phyloP scores from a whole-genome alignment of 768 basidiomycete species.

The Phanerodontia chrysosporium region DNA sequence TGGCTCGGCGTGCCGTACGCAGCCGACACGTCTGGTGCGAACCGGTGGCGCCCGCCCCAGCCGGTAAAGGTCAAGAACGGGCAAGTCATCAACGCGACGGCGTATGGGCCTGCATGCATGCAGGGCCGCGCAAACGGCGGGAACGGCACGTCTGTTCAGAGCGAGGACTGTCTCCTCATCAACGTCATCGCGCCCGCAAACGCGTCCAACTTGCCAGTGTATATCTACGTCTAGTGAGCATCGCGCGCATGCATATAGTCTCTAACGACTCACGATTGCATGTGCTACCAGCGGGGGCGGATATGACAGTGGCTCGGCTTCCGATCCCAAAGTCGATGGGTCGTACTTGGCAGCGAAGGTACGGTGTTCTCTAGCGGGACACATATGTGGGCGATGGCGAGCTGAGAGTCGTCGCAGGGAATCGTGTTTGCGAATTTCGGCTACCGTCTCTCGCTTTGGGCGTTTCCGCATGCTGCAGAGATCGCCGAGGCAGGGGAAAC shows the following conservation, averaged over 20 bases:
- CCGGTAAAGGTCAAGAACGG: slow-evolving; percentile 8
- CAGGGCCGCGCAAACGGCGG: slow-evolving; percentile 19
- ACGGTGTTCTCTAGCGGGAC: neutral
- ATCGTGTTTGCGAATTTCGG: slow-evolving; percentile 24
- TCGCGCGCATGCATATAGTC: neutral
- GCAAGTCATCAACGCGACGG: slow-evolving; percentile 17
- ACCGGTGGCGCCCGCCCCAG: slow-evolving; percentile 23
- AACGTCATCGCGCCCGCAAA: slow-evolving; percentile 21
- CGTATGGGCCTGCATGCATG: slow-evolving; percentile 23
- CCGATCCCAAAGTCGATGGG: slow-evolving; percentile 23
- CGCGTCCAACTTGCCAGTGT: slow-evolving; percentile 19
- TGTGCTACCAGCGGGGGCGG: slow-evolving; percentile 17
- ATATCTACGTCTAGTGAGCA: slow-evolving; percentile 20
- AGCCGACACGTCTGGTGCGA: slow-evolving; percentile 20
- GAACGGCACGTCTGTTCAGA: slow-evolving; percentile 22
- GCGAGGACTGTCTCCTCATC: slow-evolving; percentile 21
- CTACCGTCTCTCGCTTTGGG: slow-evolving; percentile 23
- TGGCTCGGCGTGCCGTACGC: slow-evolving; percentile 23
- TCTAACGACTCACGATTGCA: neutral
- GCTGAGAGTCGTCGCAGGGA: slow-evolving; percentile 1
- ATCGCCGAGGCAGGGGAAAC: slow-evolving; percentile 21
- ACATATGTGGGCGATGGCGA: neutral
- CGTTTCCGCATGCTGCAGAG: slow-evolving; percentile 20
- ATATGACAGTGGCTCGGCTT: slow-evolving; percentile 19
- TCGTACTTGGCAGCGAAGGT: slow-evolving; percentile 20